Percentiles rank a stretch among this genome's conserved stretches.
Conservation (phyloP, 78 protist genomes). For the Mantamonas sphyraenae region DNA sequence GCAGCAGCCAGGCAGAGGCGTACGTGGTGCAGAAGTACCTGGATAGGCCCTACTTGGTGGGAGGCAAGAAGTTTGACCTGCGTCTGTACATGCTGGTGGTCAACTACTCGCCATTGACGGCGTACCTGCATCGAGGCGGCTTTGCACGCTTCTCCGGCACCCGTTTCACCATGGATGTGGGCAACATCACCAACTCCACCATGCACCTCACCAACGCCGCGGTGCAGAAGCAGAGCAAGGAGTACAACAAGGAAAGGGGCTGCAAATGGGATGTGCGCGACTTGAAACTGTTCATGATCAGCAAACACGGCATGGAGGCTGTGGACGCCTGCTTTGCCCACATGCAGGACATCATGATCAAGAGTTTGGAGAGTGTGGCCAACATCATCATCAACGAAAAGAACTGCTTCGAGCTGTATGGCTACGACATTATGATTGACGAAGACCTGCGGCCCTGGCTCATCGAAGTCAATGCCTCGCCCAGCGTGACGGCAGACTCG, state of each 20-base stretch:
- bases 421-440: constrained; percentile 55
- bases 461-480: constrained; percentile 44
- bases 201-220: constrained; percentile 80
- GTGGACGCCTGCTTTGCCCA: too few relatives aligned
- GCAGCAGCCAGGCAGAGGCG: not conserved
- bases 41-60: constrained; percentile 40
- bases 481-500: constrained; percentile 41
- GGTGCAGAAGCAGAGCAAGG: constrained; percentile 56
- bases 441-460: constrained; percentile 45
- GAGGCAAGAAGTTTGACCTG: constrained; percentile 55
- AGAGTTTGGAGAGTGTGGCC: too few relatives aligned
- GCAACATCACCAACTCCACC: constrained; percentile 18
- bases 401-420: too few relatives aligned
- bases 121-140: constrained; percentile 35
- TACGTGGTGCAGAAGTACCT: constrained; percentile 32
- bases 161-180: constrained; percentile 7
- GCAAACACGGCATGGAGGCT: too few relatives aligned
- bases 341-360: too few relatives aligned
- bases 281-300: constrained; percentile 10
- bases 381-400: not conserved
- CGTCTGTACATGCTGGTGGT: constrained; percentile 48
- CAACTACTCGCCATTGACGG: constrained; percentile 30
- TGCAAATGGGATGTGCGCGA: constrained; percentile 45
- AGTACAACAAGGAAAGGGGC: constrained; percentile 39
- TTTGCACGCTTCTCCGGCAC: constrained; percentile 51